Evolutionary conservation across 495 filamentous ascomycete species (phyloP).

Genomic region (Penicillium canariense): DNA sequence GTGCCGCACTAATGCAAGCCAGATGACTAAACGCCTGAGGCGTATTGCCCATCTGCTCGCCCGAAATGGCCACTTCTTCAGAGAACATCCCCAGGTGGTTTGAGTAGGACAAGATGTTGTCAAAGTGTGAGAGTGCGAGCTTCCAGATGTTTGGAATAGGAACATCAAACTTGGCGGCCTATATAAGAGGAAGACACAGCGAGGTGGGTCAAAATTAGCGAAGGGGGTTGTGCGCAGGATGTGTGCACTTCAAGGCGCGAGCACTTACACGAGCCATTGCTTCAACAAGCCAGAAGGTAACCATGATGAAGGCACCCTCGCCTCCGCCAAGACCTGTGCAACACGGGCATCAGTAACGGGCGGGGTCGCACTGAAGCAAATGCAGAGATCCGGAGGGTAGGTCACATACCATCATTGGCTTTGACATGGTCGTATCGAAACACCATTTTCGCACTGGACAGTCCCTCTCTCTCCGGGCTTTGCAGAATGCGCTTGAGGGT

Average conservation of each 20-base stretch:
- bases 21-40: slow-evolving; percentile 74
- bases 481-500: slow-evolving; percentile 67
- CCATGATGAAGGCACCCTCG: slow-evolving; percentile 77
- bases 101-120: slow-evolving; percentile 69
- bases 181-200: not conserved
- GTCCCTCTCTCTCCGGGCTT: slow-evolving; percentile 65
- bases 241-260: too few relatives aligned
- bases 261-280: slow-evolving; percentile 62
- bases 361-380: not conserved
- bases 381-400: not conserved
- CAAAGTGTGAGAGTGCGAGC: slow-evolving; percentile 64
- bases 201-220: too few relatives aligned
- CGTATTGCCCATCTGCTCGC: slow-evolving; percentile 72
- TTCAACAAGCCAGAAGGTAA: slow-evolving; percentile 75
- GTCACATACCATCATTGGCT: slow-evolving; percentile 60
- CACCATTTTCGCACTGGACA: slow-evolving; percentile 68
- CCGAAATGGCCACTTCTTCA: slow-evolving; percentile 67
- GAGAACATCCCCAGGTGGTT: slow-evolving; percentile 76
- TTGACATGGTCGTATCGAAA: slow-evolving; percentile 66
- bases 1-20: slow-evolving; percentile 68
- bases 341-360: slow-evolving; percentile 20
- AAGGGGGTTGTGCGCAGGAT: not conserved
- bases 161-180: slow-evolving; percentile 47
- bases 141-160: slow-evolving; percentile 62
- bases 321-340: slow-evolving; percentile 63